A percentile compares a stretch with the other conserved stretches of the same genome.
Conservation (phyloP, 2,329 filamentous ascomycete genomes). For the Hypoxylon sp. region DNA sequence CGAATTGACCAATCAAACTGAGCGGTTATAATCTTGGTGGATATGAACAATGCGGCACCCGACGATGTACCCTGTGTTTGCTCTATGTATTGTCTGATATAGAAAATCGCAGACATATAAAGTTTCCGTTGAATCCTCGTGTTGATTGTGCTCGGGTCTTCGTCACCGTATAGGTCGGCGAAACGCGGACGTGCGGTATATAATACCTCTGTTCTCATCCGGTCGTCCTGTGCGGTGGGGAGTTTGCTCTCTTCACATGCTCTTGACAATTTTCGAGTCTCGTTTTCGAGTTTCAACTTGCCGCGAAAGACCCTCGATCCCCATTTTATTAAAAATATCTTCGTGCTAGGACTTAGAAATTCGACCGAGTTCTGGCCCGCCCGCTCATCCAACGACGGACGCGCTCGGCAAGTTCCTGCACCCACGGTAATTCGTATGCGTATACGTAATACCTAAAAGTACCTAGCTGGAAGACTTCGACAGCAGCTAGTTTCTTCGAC, state of each 20-base stretch:
- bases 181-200: slow-evolving; percentile 4
- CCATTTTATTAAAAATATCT: slow-evolving; percentile 37
- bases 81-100: slow-evolving; percentile 23
- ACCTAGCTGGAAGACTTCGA: slow-evolving; percentile 9
- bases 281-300: slow-evolving; percentile 28
- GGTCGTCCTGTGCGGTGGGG: slow-evolving; percentile 6
- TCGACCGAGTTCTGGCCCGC: slow-evolving; percentile 39
- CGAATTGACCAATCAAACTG: slow-evolving; percentile 38
- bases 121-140: slow-evolving; percentile 13
- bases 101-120: slow-evolving; percentile 22
- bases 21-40: slow-evolving; percentile 28
- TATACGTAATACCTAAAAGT: slow-evolving; percentile 34
- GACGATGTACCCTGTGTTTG: slow-evolving; percentile 26
- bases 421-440: slow-evolving; percentile 20
- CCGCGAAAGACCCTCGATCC: slow-evolving; percentile 27
- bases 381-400: slow-evolving; percentile 17
- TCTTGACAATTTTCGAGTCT: slow-evolving; percentile 28
- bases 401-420: slow-evolving; percentile 29
- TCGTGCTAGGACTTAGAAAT: slow-evolving; percentile 35
- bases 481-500: slow-evolving; percentile 14
- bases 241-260: slow-evolving; percentile 39
- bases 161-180: slow-evolving; percentile 9
- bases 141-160: slow-evolving; percentile 5
- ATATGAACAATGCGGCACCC: slow-evolving; percentile 29
- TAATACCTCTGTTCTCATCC: slow-evolving; percentile 20